A percentile compares a stretch with the other conserved stretches of the same genome.
Conservation (phyloP, 108 stramenopile species). For the Aurantiochytrium sp. region DNA sequence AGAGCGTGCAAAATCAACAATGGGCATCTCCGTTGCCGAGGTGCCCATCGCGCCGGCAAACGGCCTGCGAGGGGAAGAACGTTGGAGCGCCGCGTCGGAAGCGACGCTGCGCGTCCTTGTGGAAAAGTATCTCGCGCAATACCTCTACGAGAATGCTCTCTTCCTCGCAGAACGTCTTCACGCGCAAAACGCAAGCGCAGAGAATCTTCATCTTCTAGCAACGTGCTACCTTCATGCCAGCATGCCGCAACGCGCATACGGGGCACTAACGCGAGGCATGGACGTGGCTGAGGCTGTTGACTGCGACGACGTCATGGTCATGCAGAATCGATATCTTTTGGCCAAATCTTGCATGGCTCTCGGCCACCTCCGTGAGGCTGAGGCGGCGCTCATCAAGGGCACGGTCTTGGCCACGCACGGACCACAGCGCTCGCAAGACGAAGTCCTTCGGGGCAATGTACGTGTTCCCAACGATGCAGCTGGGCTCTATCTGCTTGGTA, state of each 20-base stretch:
- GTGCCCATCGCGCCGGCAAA: neutral
- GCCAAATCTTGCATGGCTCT: neutral
- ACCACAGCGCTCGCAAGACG: neutral
- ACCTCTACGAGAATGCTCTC: neutral
- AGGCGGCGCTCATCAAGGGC: neutral
- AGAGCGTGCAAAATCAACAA: neutral
- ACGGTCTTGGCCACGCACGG: neutral
- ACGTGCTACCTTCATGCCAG: neutral
- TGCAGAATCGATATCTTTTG: neutral
- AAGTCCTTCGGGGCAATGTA: neutral
- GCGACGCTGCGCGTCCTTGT: neutral
- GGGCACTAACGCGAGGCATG: neutral
- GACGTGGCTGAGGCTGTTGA: neutral
- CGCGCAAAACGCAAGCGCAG: neutral
- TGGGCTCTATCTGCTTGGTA: constrained; percentile 67
- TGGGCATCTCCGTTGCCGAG: neutral
- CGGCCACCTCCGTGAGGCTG: neutral
- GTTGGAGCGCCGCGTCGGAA: neutral
- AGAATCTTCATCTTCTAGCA: neutral
- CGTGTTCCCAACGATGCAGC: constrained; percentile 75
- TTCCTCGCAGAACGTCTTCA: constrained; percentile 2
- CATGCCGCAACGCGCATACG: neutral
- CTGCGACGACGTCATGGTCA: neutral
- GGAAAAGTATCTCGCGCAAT: neutral
- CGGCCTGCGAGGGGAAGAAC: neutral